Percentiles rank a stretch among this genome's conserved stretches.
These are phyloP conservation scores for Hymenochaete sp. DNA, from an alignment of 1,284 basidiomycete species.

Conservation along the genomic window DNA sequence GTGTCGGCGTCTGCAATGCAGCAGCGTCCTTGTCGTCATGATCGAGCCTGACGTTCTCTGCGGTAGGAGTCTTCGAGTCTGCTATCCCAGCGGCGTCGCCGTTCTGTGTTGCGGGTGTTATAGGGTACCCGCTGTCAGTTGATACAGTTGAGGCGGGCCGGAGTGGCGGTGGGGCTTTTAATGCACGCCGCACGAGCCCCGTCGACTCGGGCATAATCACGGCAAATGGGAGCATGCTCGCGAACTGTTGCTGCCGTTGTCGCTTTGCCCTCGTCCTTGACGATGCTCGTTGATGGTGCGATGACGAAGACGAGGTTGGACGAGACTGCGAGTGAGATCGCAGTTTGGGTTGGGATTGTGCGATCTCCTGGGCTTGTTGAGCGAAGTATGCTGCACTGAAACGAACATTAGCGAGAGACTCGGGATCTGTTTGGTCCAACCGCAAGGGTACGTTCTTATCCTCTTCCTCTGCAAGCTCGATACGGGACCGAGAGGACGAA, in stretches of 20 bases:
- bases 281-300: too few species aligned
- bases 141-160: conserved; percentile 19
- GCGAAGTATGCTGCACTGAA: conserved; percentile 62
- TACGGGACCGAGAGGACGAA: conserved; percentile 64
- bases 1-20: conserved; percentile 22
- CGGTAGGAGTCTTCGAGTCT: too few species aligned
- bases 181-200: conserved; percentile 28
- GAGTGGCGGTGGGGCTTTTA: conserved; percentile 18
- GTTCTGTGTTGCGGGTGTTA: conserved; percentile 7
- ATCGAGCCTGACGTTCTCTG: too few species aligned
- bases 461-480: conserved; percentile 49
- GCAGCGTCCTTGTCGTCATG: too few species aligned
- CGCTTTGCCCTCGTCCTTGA: too few species aligned
- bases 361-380: conserved; percentile 39
- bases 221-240: conserved; percentile 54
- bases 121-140: conserved; percentile 9
- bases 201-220: conserved; percentile 62
- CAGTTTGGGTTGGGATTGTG: conserved; percentile 6
- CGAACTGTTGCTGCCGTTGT: too few species aligned
- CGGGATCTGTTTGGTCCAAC: conserved; percentile 50
- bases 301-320: conserved; percentile 31
- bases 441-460: conserved; percentile 39
- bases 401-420: conserved; percentile 63
- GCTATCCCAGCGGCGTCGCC: conserved; percentile 5
- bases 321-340: too few species aligned